A percentile compares a stretch with the other conserved stretches of the same genome.
Conservation (phyloP, 805 yeast species). For the Candida chilensis region DNA sequence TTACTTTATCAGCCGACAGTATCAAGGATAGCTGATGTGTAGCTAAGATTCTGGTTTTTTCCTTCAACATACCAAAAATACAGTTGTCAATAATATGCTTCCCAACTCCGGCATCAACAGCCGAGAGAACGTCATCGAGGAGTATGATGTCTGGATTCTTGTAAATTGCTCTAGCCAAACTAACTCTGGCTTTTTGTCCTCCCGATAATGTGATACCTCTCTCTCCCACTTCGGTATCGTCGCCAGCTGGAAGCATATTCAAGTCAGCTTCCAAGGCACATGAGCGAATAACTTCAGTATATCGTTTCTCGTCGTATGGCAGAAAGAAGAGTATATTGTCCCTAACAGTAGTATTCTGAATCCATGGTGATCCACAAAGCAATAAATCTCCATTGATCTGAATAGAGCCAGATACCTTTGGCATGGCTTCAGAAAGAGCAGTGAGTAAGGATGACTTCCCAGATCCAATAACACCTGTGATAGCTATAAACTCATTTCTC, state of each 20-base stretch:
- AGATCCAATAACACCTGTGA: slow-evolving; percentile 32
- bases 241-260: slow-evolving; percentile 21
- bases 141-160: slow-evolving; percentile 19
- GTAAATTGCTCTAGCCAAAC: slow-evolving; percentile 33
- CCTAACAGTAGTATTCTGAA: slow-evolving; percentile 30
- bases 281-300: slow-evolving; percentile 19
- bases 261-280: slow-evolving; percentile 31
- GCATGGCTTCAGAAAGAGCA: slow-evolving; percentile 32
- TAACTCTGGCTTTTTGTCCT: slow-evolving; percentile 35
- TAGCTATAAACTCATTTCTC: slow-evolving; percentile 25
- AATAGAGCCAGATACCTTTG: slow-evolving; percentile 16
- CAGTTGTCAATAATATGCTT: slow-evolving; percentile 26
- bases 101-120: slow-evolving; percentile 34
- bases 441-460: slow-evolving; percentile 30
- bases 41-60: slow-evolving; percentile 24
- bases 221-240: slow-evolving; percentile 33
- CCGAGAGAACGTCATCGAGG: slow-evolving; percentile 34
- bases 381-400: slow-evolving; percentile 17
- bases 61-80: slow-evolving; percentile 15
- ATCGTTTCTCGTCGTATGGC: slow-evolving; percentile 16
- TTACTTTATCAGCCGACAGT: slow-evolving; percentile 20
- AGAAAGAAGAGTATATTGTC: slow-evolving; percentile 28
- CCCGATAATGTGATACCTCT: slow-evolving; percentile 34
- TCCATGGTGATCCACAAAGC: slow-evolving; percentile 29
- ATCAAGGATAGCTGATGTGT: slow-evolving; percentile 27